Base-by-base conservation (phyloP, 352 stramenopile species). In the Globisporangium parvum region DNA sequence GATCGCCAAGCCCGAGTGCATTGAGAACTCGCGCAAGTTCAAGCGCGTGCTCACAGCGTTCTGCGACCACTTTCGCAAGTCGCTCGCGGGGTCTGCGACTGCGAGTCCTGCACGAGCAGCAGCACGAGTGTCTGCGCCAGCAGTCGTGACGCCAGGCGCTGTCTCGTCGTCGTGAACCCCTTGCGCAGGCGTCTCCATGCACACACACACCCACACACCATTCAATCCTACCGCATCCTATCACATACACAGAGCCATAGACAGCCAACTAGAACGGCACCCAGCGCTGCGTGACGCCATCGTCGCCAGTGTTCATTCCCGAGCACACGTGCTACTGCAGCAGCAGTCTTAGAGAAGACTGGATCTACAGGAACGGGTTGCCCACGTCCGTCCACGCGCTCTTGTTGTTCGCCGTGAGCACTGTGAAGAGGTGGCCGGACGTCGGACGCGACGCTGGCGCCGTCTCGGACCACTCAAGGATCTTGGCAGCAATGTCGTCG, bases 21-120 rank as follows among this genome's bases (percentile, higher is more conserved):
- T 83, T 18, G 77, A 90, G 57, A 88, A 92, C 53, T 67, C 79
- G 53, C 79, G 79, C 65, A 91, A 91, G 56, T 91, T 91, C 50
- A 86, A 83, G 42, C 81, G 81, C 35, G 79, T 88, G 24, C 62
- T 92, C 15, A 78, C 69, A 33, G 67, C 79, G 37, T 92, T 92
- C 55, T 92, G 81, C 59, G 77, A 87, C 47, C 81, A 92, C 55
- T 90, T 90, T 54, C 79, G 79, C 49, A 81, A 83, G 63, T 79
- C 66, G 15, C 53, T 87, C 15, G 31, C 31, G 10, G 31, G 31
- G 31, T 37, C 31, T 9, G 31, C 31, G 31, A 37, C 6, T 37
- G 6, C 31, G 31, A 37, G 31, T 12, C 1, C 31, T 12, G 6
- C n/a, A 33, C 70, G 40, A 14, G 50, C 33, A 12, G 33, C 39